Evolutionary conservation across 176 grass and related monocot genomes (phyloP), one percentile per base, ranked within the genome.

Genomic region (barley (Hordeum vulgare)): DNA sequence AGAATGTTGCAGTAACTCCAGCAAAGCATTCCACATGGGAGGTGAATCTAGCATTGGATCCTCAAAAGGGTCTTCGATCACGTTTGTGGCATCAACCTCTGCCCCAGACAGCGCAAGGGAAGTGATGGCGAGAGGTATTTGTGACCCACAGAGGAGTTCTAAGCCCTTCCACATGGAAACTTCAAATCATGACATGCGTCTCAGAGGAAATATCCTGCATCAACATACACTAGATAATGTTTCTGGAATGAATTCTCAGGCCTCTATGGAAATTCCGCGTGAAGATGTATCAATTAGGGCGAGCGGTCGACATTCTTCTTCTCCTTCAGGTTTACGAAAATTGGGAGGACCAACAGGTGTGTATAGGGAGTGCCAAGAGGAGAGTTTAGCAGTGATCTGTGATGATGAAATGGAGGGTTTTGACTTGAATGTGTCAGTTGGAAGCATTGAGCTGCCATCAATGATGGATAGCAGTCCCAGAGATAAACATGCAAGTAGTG

Each of bases 61-160:
- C 53, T 80, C 74, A 21, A 97, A 90, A 85, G 92, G 39, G 34
- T 94, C 92, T 10, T 92, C 88, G 5, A 42, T 85, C 75, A 92
- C 73, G 21, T 87, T 49, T 81, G 35, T 39, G 28, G 54, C 61
- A 13, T n/a, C 66, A 25, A 74, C 76, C 36, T 83, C 70, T 86
- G 80, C 74, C 75, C 58, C 42, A 70, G 60, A 81, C 57, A 94
- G 54, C 51, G 49, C 35, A 3, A 88, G 71, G 61, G 61, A 81
- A 63, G 79, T n/a, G 39, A 69, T 61, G 20, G 77, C 81, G 44
- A 59, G 71, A 66, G 59, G 76, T 21, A 56, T 70, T 83, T 24
- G 9, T 85, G 79, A 49, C 49, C 63, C 5, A 71, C 56, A 72
- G 84, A 78, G 67, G 29, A 54, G 31, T 29, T 74, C 42, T 29